phyloP scores from a whole-genome alignment of 1,139 yeast species.

The Saccharomyces hybrid region DNA sequence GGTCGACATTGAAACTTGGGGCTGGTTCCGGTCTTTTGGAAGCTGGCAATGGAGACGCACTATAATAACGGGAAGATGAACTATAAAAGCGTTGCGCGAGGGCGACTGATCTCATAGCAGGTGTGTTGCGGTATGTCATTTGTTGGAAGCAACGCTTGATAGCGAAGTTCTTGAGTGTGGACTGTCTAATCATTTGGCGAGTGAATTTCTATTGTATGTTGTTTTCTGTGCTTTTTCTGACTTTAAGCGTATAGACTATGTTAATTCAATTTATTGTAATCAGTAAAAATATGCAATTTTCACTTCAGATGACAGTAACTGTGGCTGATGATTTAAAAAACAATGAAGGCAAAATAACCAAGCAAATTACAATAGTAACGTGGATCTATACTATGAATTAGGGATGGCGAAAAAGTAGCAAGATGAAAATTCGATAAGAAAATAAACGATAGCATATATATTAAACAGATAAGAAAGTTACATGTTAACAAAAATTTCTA shows the following conservation, averaged over 20 bases:
- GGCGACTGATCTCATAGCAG: constrained; percentile 1
- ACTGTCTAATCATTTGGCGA: constrained; percentile 15
- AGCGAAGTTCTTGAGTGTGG: constrained; percentile 11
- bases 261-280: too few species aligned
- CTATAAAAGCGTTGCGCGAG: constrained; percentile 12
- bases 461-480: background rate
- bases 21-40: constrained; percentile 42
- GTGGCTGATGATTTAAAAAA: background rate
- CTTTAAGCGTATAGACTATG: too few species aligned
- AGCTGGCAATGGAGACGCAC: constrained; percentile 7
- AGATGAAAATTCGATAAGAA: background rate
- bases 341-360: background rate
- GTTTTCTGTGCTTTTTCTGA: too few species aligned
- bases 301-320: background rate
- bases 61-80: constrained; percentile 9
- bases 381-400: background rate
- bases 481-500: background rate
- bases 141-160: constrained; percentile 11
- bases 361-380: background rate
- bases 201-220: background rate
- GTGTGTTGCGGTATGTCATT: constrained; percentile 4
- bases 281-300: background rate
- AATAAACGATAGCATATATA: background rate
- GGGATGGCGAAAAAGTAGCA: background rate
- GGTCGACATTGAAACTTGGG: constrained; percentile 39